A percentile compares a stretch with the other conserved stretches of the same genome.
These are phyloP conservation scores for Mycena vitilis DNA, from an alignment of 768 basidiomycete genomes.

Conservation along the genomic window DNA sequence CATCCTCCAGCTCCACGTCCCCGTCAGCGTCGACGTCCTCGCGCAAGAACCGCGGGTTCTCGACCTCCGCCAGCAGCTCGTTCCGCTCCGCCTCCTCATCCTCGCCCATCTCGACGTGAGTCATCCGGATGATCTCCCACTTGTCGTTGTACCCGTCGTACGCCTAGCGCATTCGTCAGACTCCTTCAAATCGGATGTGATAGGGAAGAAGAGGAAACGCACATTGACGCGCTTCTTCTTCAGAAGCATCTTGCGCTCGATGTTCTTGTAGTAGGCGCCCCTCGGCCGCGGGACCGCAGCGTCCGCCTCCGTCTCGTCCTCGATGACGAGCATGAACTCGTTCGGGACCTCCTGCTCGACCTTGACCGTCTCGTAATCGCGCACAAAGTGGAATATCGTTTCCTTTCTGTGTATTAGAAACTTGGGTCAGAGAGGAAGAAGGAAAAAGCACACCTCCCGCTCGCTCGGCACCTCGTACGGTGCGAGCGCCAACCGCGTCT, in stretches of 20 bases:
- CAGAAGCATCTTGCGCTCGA: slow-evolving; percentile 87
- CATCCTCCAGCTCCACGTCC: slow-evolving; percentile 64
- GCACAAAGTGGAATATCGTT: slow-evolving; percentile 79
- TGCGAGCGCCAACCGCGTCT: slow-evolving; percentile 55
- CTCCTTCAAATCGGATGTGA: background rate
- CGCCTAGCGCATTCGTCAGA: slow-evolving; percentile 51
- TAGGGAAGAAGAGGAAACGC: slow-evolving; percentile 36
- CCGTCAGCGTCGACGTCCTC: slow-evolving; percentile 70
- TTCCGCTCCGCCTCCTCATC: slow-evolving; percentile 85
- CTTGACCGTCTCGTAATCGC: slow-evolving; percentile 90
- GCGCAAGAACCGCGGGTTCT: slow-evolving; percentile 73
- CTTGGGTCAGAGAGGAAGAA: background rate
- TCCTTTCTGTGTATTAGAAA: slow-evolving; percentile 52
- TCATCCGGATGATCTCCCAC: slow-evolving; percentile 83
- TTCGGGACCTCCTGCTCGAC: slow-evolving; percentile 89
- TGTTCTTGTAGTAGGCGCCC: slow-evolving; percentile 91
- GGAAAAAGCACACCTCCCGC: slow-evolving; percentile 58
- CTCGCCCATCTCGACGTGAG: slow-evolving; percentile 75
- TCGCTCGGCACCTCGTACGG: slow-evolving; percentile 63
- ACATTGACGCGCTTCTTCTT: slow-evolving; percentile 89
- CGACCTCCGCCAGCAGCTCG: slow-evolving; percentile 81
- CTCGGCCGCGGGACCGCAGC: slow-evolving; percentile 51
- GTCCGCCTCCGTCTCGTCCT: slow-evolving; percentile 62
- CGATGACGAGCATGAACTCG: slow-evolving; percentile 82
- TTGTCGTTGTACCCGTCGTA: slow-evolving; percentile 83